Percentiles rank a stretch among this genome's conserved stretches.
Evolutionary conservation across 2,329 filamentous ascomycete species (phyloP).

Genomic region (Apiospora saccharicola): DNA sequence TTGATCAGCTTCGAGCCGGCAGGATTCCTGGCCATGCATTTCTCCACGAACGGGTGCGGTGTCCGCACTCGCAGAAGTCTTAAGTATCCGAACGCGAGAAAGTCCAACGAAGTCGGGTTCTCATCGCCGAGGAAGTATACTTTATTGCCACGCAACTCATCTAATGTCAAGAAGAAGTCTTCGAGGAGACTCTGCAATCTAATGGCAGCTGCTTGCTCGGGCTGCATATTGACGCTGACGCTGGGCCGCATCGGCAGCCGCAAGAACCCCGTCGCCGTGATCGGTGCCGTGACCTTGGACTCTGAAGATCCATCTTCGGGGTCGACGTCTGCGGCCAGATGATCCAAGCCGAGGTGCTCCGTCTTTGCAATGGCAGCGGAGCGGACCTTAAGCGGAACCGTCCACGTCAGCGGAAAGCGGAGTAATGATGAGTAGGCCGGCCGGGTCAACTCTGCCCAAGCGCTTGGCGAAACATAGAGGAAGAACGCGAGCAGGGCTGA

Average conservation of each 20-base stretch:
- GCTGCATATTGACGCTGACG: slow-evolving; percentile 58
- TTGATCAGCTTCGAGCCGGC: slow-evolving; percentile 34
- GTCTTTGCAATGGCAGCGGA: slow-evolving; percentile 74
- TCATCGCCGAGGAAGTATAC: slow-evolving; percentile 57
- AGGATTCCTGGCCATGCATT: slow-evolving; percentile 36
- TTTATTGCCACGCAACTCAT: slow-evolving; percentile 65
- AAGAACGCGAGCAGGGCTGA: slow-evolving; percentile 83
- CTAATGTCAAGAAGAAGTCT: slow-evolving; percentile 75
- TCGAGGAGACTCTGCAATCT: slow-evolving; percentile 76
- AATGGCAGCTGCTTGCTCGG: slow-evolving; percentile 77
- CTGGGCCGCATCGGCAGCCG: slow-evolving; percentile 41
- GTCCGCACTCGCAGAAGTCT: slow-evolving; percentile 69
- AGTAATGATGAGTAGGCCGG: slow-evolving; percentile 83
- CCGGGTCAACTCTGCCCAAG: slow-evolving; percentile 80
- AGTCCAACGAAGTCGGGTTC: slow-evolving; percentile 73
- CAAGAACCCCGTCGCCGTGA: slow-evolving; percentile 44
- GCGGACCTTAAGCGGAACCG: slow-evolving; percentile 77
- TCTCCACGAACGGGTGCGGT: slow-evolving; percentile 52
- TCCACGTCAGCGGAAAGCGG: slow-evolving; percentile 88
- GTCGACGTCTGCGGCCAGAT: slow-evolving; percentile 67
- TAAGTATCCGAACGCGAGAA: slow-evolving; percentile 81
- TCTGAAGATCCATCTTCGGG: slow-evolving; percentile 42
- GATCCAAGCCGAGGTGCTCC: slow-evolving; percentile 72
- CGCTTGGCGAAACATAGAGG: slow-evolving; percentile 88
- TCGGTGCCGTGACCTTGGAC: slow-evolving; percentile 45